Evolutionary conservation across 2,329 filamentous ascomycete genomes (phyloP).

Genomic region (Penicillium paneum): DNA sequence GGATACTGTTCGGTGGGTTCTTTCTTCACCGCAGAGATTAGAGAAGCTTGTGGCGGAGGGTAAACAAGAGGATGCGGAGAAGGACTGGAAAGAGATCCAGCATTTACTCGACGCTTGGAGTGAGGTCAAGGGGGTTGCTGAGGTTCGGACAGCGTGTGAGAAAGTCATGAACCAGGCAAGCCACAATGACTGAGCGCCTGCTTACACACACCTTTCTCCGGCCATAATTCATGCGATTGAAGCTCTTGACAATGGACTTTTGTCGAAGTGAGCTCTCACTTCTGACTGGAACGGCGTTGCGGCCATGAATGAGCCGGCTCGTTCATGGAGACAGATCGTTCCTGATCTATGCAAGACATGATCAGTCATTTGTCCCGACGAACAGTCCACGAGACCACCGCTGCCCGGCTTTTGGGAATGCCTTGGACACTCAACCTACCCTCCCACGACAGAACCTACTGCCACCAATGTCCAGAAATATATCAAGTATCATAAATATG

Average conservation of each 20-base stretch:
- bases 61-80: conserved; percentile 40
- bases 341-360: not conserved
- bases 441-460: not conserved
- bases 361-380: not conserved
- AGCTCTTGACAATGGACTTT: not conserved
- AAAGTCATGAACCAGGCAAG: conserved; percentile 33
- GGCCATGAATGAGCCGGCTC: conserved; percentile 1
- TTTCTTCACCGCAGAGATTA: conserved; percentile 42
- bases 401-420: not conserved
- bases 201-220: not conserved
- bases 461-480: not conserved
- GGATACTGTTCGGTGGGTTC: conserved; percentile 47
- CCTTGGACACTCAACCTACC: not conserved
- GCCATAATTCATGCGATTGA: not conserved
- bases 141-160: conserved; percentile 41
- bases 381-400: not conserved
- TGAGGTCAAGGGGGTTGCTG: conserved; percentile 43
- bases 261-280: not conserved
- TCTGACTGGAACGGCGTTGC: not conserved
- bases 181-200: conserved; percentile 24
- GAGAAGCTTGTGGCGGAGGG: conserved; percentile 37
- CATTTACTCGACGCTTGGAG: conserved; percentile 43
- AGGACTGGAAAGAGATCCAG: conserved; percentile 43
- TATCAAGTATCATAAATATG: not conserved
- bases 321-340: not conserved